Evolutionary conservation across 1,284 basidiomycete genomes (phyloP), one percentile per base, ranked within the genome.

Genomic region (Microstroma glucosiphilum): DNA sequence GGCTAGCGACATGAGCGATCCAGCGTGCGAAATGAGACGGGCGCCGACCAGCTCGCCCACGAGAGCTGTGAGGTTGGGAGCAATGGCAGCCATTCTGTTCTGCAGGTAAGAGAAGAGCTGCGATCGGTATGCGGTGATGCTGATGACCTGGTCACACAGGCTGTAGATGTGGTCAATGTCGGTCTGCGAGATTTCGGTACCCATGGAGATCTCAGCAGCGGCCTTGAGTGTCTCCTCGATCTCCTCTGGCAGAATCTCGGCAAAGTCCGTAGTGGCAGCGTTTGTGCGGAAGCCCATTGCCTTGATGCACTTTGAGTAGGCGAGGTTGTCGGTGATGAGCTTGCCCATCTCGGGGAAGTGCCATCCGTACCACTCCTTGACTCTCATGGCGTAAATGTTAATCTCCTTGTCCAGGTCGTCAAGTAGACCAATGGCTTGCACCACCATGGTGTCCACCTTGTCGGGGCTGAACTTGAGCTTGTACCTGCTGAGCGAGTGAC

Each of bases 301-400:
- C 25, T 68, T 69, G 54, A 77, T 69, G 54, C 75, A 69, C 82
- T 92, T 94, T 64, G 96, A 92, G 80, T 97, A 98, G 25, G 93
- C 92, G 61, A 94, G 83, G 82, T 96, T 98, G 84, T 98, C 94
- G 69, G 88, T 87, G 71, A 97, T 89, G 80, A 98, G 96, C 83
- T 97, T 97, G 73, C 89, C 90, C 89, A 98, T 91, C 82, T 98
- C 94, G 11, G 94, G 94, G 86, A 97, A 97, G 83, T 98, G 94
- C 94, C 94, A 98, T 25, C 94, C 94, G 78, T 97, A 98, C 94
- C 94, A 98, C 85, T 97, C 94, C 86, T 97, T 97, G 61, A 96
- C 91, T 78, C 94, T 87, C 94, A 98, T 98, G 21, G 92, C 87
- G 79, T 97, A 98, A 64, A 97, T 96, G 83, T 98, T 98, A 81